phyloP scores from a whole-genome alignment of 768 basidiomycete genomes.

The Pleurotus sapidus region DNA sequence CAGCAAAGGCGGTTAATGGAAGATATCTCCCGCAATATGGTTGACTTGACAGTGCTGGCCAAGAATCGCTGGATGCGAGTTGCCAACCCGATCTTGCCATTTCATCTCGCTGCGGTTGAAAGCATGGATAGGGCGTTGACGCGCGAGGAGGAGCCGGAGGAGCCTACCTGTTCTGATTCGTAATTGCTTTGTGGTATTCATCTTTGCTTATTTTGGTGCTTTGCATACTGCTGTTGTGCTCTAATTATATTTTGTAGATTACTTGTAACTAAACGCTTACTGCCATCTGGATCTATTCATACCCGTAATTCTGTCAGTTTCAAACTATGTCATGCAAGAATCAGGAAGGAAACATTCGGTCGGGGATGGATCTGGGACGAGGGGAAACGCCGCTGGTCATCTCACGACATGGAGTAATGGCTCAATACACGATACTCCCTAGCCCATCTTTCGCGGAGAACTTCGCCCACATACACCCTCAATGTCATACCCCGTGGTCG shows the following conservation, averaged over 20 bases:
- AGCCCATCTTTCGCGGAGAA: too few relatives aligned
- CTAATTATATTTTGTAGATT: neutral
- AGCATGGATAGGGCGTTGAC: constrained; percentile 49
- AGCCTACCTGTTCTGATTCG: constrained; percentile 7
- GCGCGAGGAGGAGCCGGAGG: constrained; percentile 22
- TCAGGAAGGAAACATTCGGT: too few relatives aligned
- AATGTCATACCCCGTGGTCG: too few relatives aligned
- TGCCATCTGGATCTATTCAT: too few relatives aligned
- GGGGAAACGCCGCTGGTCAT: too few relatives aligned
- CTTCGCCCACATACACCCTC: too few relatives aligned
- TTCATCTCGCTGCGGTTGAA: constrained; percentile 73
- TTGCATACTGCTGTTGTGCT: constrained; percentile 1
- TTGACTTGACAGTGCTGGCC: constrained; percentile 67
- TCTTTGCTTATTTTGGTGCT: neutral
- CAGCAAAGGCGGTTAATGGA: constrained; percentile 29
- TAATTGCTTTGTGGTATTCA: neutral
- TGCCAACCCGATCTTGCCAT: constrained; percentile 56
- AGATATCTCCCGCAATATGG: constrained; percentile 67
- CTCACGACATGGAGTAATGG: too few relatives aligned
- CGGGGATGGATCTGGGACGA: too few relatives aligned
- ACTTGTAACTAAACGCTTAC: neutral
- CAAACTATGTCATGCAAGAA: too few relatives aligned
- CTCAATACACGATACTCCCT: too few relatives aligned
- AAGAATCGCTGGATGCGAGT: constrained; percentile 44
- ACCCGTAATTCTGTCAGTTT: too few relatives aligned